Percentiles rank a stretch among this genome's conserved stretches.
Evolutionary conservation across 139 green algal genomes (phyloP).

Genomic region (Tetraselmis striata): DNA sequence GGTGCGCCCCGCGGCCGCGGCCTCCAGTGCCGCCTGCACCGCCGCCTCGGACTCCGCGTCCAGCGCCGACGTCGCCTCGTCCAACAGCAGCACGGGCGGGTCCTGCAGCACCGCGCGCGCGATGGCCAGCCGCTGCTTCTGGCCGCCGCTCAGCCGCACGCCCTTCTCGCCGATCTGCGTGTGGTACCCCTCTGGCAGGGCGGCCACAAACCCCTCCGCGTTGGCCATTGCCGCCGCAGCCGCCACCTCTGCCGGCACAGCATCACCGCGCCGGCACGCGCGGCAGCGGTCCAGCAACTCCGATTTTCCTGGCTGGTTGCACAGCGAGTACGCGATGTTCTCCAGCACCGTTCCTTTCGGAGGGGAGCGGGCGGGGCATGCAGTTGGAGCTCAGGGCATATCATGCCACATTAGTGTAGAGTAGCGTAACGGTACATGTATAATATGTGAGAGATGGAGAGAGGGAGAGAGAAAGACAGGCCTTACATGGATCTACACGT

Average conservation of each 20-base stretch:
- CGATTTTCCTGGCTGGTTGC: background rate
- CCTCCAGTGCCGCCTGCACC: constrained; percentile 66
- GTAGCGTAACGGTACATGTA: too few relatives aligned
- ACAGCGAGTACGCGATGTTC: constrained; percentile 40
- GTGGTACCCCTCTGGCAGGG: constrained; percentile 17
- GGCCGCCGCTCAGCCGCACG: constrained; percentile 44
- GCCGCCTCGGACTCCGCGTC: constrained; percentile 51
- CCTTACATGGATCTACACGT: too few relatives aligned
- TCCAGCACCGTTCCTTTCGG: constrained; percentile 25
- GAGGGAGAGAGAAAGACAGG: too few relatives aligned
- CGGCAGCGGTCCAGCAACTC: background rate
- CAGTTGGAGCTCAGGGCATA: too few relatives aligned
- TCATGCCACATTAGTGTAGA: too few relatives aligned
- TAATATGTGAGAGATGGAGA: too few relatives aligned
- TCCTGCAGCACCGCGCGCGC: constrained; percentile 45
- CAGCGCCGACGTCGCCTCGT: constrained; percentile 49
- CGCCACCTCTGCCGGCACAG: constrained; percentile 10
- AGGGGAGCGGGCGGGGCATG: too few relatives aligned
- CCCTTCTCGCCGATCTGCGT: constrained; percentile 30
- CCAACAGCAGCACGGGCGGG: constrained; percentile 55
- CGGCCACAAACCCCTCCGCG: constrained; percentile 40
- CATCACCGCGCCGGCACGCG: background rate
- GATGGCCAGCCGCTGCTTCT: constrained; percentile 63
- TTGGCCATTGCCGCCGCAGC: constrained; percentile 29
- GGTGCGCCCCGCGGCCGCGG: constrained; percentile 48